Evolutionary conservation across 345 rosid species (phyloP), one percentile per base, ranked within the genome.

Genomic region (Trapa incisa): DNA sequence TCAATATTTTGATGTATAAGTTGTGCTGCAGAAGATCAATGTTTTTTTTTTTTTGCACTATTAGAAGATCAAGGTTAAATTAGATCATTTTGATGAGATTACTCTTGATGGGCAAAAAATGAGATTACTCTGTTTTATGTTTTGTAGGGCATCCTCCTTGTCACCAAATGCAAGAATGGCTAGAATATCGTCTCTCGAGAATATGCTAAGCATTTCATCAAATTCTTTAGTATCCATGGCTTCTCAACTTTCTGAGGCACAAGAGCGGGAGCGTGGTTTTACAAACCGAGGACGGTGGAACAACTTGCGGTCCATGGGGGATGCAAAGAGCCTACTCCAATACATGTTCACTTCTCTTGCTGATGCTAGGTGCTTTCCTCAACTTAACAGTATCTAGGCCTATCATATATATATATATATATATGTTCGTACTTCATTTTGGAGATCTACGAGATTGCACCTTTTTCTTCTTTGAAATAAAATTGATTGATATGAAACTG

Each of bases 211-310:
- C 76, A 89, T 91, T 75, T 84, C 99, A 73, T 94, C 99, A 61
- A 87, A 87, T 75, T 94, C 96, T 45, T 89, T 94, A 32, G 96
- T 94, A 37, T 86, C 99, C 53, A 94, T 94, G 99, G 99, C 99
- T 67, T 91, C 97, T 72, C 96, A 94, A 78, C 95, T 94, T 68
- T 94, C 97, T 47, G 99, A 94, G 81, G 97, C 97, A 74, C 96
- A 91, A 77, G 97, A 94, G 76, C 78, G 97, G 43, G 99, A 94
- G 65, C 96, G 97, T 67, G 89, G 83, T 38, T 85, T 94, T 72
- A 81, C 87, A 50, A 89, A 57, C 74, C 97, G 97, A 72, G 99
- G 99, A 41, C 96, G 96, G 57, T 94, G 99, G 99, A 91, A 85
- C 83, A 97, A 94, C 77, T 80, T 94, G 78, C 93, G 96, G 16